These are phyloP conservation scores for Colletotrichum liaoningense DNA, from an alignment of 2,329 filamentous ascomycete species.

Conservation along the genomic window DNA sequence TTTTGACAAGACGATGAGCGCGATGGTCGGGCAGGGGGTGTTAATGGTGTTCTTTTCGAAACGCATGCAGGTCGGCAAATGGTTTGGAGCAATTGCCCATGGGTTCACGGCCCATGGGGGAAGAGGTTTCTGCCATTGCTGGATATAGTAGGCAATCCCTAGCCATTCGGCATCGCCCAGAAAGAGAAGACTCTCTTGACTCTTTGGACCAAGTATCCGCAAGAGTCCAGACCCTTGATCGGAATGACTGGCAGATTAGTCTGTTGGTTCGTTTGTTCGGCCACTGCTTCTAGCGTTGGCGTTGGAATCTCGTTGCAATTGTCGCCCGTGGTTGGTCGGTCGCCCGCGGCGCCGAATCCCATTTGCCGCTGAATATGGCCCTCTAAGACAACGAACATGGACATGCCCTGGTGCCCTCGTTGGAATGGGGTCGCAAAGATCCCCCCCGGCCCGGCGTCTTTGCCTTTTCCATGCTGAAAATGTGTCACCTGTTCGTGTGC, in stretches of 20 bases:
- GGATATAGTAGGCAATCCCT: neutral
- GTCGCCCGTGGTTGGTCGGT: neutral
- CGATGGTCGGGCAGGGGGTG: neutral
- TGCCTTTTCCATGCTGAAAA: neutral
- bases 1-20: slow-evolving; percentile 2
- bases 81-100: neutral
- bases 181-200: neutral
- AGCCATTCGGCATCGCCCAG: neutral
- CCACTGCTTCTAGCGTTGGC: neutral
- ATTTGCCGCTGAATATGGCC: neutral
- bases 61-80: slow-evolving; percentile 4
- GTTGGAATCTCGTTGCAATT: neutral
- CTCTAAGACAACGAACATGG: neutral
- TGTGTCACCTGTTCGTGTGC: neutral
- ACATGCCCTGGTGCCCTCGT: neutral
- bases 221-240: neutral
- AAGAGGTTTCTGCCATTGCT: neutral
- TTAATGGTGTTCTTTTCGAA: slow-evolving; percentile 5
- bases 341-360: neutral
- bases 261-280: neutral
- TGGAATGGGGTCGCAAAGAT: neutral
- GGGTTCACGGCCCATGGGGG: neutral
- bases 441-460: neutral
- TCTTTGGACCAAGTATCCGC: neutral
- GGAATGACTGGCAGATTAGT: neutral